phyloP scores from a whole-genome alignment of 1,284 basidiomycete species.

The Chalciporus piperatoides region DNA sequence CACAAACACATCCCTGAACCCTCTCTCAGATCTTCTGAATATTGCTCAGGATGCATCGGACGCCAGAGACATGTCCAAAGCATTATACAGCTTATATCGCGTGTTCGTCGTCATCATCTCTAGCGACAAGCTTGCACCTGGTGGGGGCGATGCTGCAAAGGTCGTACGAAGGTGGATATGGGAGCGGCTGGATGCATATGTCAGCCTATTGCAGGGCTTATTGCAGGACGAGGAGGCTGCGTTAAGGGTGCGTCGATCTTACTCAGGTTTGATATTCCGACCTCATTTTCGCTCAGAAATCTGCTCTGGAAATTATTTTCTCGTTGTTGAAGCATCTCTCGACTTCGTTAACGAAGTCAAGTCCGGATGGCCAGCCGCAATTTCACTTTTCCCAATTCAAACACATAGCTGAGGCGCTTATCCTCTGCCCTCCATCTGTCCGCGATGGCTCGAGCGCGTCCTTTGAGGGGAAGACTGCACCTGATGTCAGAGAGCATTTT shows the following conservation, averaged over 20 bases:
- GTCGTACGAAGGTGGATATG: slow-evolving; percentile 74
- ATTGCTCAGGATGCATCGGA: slow-evolving; percentile 45
- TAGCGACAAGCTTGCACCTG: slow-evolving; percentile 51
- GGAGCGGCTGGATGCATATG: slow-evolving; percentile 66
- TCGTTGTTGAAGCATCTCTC: slow-evolving; percentile 79
- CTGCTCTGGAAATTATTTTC: slow-evolving; percentile 75
- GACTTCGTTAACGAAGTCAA: slow-evolving; percentile 49
- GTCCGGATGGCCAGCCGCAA: slow-evolving; percentile 44
- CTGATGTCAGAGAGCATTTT: slow-evolving; percentile 64
- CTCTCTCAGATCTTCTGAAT: slow-evolving; percentile 72
- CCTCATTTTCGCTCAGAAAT: slow-evolving; percentile 47
- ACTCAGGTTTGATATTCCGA: background rate
- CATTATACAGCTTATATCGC: slow-evolving; percentile 80
- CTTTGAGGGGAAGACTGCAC: slow-evolving; percentile 41
- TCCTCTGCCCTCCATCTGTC: slow-evolving; percentile 57
- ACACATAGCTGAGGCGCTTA: slow-evolving; percentile 57
- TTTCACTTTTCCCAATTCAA: slow-evolving; percentile 71
- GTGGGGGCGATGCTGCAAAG: slow-evolving; percentile 52
- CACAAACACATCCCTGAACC: slow-evolving; percentile 67
- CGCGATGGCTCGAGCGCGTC: slow-evolving; percentile 29
- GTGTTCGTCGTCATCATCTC: slow-evolving; percentile 69
- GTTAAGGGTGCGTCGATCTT: slow-evolving; percentile 46
- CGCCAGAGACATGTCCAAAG: slow-evolving; percentile 63
- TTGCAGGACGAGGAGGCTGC: slow-evolving; percentile 70
- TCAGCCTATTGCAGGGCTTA: slow-evolving; percentile 63